Conservation (phyloP, 768 basidiomycete genomes). For the Cystobasidium onofrii region DNA sequence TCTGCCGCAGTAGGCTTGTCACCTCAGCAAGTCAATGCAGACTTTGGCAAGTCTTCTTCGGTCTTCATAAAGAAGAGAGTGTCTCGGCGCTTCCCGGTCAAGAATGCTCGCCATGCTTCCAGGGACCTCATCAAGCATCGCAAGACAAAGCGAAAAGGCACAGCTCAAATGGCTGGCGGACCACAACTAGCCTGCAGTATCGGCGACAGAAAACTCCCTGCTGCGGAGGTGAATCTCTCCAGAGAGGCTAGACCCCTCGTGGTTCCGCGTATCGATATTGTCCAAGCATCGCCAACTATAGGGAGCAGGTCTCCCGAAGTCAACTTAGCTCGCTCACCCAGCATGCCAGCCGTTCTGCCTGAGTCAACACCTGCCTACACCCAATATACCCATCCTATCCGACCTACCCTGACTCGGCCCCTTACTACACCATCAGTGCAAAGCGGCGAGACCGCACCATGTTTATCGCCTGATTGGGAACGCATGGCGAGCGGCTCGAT, state of each 20-base stretch:
- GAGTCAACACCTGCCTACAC: not conserved
- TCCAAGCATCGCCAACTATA: not conserved
- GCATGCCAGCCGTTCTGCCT: not conserved
- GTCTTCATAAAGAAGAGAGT: not conserved
- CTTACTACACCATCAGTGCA: not conserved
- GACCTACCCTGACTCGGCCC: not conserved
- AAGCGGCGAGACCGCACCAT: not conserved
- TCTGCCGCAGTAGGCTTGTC: not conserved
- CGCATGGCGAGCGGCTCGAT: not conserved
- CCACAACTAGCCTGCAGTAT: not conserved
- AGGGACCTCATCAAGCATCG: not conserved
- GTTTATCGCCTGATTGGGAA: not conserved
- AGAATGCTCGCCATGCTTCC: not conserved
- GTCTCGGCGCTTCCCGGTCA: not conserved
- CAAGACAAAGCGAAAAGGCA: not conserved
- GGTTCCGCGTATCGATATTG: constrained; percentile 6
- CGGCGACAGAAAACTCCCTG: not conserved
- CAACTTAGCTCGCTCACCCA: not conserved
- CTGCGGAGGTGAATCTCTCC: too few relatives aligned
- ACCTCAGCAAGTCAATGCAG: not conserved
- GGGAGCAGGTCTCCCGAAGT: not conserved
- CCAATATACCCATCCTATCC: not conserved
- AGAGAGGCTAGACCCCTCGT: too few relatives aligned
- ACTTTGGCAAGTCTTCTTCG: not conserved
- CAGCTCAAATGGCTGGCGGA: not conserved